Base-by-base conservation (phyloP, 1,139 yeast genomes). In the Zygotorulaspora mrakii region DNA sequence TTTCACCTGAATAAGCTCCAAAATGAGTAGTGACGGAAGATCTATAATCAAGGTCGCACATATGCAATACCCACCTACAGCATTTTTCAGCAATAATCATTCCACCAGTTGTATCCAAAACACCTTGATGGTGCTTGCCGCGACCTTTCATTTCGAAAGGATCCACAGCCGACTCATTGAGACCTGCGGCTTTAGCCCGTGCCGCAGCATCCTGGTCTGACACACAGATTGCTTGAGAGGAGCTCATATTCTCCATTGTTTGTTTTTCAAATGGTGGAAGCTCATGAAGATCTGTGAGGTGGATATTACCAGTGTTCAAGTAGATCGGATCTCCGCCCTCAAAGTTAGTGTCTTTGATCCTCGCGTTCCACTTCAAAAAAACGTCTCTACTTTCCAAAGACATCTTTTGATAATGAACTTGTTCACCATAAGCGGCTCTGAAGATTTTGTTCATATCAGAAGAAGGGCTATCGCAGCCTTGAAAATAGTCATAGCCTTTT, bases 361-460 rank as follows among this genome's bases (percentile, higher is more conserved):
- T 31, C 23, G 31, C 29, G 26, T 43, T 48, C 49, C 47, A 47
- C 18, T 29, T 23, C 17, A 38, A 17, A 14, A 46, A 39, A 4
- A 30, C 32, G 7, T 35, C 36, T 20, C 42, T 26, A 27, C 43
- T 39, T 3, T 17, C 31, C 16, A 39, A 12, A 12, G 43, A 36
- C 47, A 70, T 53, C 24, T 61, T 49, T 26, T 66, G 70, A 46
- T 70, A 70, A 35, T 60, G 62, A 12, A 54, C 55, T 32, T 64
- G 60, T 26, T 64, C 66, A 2, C 64, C 70, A 47, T 70, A 70
- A 18, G 64, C 67, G 4, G 69, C 65, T 37, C 74, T 54, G 35
- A 71, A 63, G 4, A 68, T 53, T 37, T 70, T 67, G 43, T 68
- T 68, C 13, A 69, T 52, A 50, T 71, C 75, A 7, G 66, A 66